A percentile compares a stretch with the other conserved stretches of the same genome.
Conservation (phyloP, 2,329 filamentous ascomycete species). For the Aphanocladium album region DNA sequence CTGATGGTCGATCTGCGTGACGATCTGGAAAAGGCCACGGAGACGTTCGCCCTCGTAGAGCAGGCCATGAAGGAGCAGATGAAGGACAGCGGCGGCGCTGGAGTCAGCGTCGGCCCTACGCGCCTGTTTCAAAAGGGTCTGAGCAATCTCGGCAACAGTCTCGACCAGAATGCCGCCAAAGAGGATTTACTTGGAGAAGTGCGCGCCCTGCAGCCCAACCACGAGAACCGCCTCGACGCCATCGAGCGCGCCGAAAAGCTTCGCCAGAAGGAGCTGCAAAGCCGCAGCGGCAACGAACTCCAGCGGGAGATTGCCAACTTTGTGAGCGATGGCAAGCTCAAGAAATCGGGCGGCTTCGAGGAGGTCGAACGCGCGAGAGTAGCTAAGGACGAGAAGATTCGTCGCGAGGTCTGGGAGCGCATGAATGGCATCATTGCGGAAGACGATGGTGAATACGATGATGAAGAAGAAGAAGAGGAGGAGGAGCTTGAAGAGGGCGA, state of each 20-base stretch:
- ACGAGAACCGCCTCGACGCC: constrained; percentile 86
- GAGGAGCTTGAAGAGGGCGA: constrained; percentile 19
- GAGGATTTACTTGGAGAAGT: constrained; percentile 91
- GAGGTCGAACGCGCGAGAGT: constrained; percentile 83
- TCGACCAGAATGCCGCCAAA: constrained; percentile 76
- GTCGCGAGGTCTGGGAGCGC: constrained; percentile 71
- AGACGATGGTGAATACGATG: constrained; percentile 21
- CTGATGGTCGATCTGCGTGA: constrained; percentile 87
- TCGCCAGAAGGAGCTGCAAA: constrained; percentile 81
- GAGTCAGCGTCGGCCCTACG: constrained; percentile 45
- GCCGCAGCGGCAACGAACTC: constrained; percentile 67
- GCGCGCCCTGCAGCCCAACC: constrained; percentile 86
- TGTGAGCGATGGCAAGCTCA: constrained; percentile 84
- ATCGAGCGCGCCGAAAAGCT: constrained; percentile 96
- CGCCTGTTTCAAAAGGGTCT: constrained; percentile 53
- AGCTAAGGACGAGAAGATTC: constrained; percentile 79
- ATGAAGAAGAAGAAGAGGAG: constrained; percentile 18
- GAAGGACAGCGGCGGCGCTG: constrained; percentile 62
- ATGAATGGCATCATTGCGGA: constrained; percentile 52
- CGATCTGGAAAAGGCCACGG: constrained; percentile 88
- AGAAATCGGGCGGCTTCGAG: constrained; percentile 93
- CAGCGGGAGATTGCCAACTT: constrained; percentile 81
- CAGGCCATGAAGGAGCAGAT: constrained; percentile 98
- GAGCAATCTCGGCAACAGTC: constrained; percentile 45
- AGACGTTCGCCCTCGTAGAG: constrained; percentile 92